Evolutionary conservation across 2,329 filamentous ascomycete species (phyloP).

Genomic region (Fonsecaea pugnacius): DNA sequence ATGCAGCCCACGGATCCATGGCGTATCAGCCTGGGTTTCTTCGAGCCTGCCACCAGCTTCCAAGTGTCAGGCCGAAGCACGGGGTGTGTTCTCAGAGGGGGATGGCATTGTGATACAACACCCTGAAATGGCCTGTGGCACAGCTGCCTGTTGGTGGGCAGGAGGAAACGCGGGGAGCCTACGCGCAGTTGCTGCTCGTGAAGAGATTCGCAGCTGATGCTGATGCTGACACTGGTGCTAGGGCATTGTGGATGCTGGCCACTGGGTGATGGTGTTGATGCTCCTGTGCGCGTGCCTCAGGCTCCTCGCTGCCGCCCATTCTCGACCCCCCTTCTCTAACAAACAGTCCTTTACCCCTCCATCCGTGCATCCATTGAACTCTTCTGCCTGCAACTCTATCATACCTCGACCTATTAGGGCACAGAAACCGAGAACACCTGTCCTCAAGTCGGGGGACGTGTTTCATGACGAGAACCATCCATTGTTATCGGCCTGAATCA

Average conservation of each 20-base stretch:
- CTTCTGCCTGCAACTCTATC: not conserved
- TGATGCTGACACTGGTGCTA: not conserved
- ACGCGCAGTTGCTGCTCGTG: constrained; percentile 10
- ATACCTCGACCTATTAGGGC: not conserved
- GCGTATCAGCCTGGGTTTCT: constrained; percentile 13
- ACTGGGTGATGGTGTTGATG: not conserved
- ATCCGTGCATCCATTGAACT: not conserved
- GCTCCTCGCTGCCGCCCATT: constrained; percentile 9
- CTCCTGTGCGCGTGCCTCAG: constrained; percentile 8
- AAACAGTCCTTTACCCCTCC: constrained; percentile 12
- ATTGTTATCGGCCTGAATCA: constrained; percentile 2
- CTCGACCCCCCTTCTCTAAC: constrained; percentile 4
- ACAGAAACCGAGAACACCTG: not conserved
- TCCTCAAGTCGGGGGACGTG: not conserved
- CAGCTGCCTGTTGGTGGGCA: constrained; percentile 17
- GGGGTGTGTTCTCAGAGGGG: constrained; percentile 22
- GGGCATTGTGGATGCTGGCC: not conserved
- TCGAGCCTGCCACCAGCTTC: constrained; percentile 18
- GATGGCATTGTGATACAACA: constrained; percentile 27
- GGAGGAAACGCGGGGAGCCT: constrained; percentile 26
- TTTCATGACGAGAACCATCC: not conserved
- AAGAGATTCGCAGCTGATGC: constrained; percentile 7
- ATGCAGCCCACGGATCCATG: constrained; percentile 1
- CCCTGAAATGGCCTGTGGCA: constrained; percentile 9
- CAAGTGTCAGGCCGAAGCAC: constrained; percentile 28